Evolutionary conservation across 2,329 filamentous ascomycete genomes (phyloP), one percentile per base, ranked within the genome.

Genomic region (Colletotrichum agaves): DNA sequence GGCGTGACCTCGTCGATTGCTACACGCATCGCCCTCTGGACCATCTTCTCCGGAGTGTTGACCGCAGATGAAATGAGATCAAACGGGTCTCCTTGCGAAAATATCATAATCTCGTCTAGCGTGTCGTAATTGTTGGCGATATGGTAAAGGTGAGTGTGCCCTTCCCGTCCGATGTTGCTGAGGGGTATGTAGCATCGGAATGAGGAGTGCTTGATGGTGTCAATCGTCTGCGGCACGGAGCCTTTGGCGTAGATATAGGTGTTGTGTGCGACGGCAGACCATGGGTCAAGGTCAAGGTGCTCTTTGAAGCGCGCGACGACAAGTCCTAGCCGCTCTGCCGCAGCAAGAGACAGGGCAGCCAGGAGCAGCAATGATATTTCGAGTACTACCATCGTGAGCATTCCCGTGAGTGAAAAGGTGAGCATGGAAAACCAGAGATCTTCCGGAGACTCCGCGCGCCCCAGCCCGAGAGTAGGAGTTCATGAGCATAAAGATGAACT

Each of bases 231-330:
- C 4, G 43, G 56, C 4, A 70, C 52, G n/a, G 21, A 37, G 31
- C 69, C 69, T 23, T 70, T 70, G 17, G 67, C 56, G 55, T 70
- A 70, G 41, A 70, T n/a, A 53, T 69, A 70, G 2, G 67, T 70
- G 23, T 43, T 55, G 3, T 43, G 37, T 1, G 67, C 62, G 43
- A 70, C 37, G 2, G 62, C 39, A 3, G 44, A 41, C 67, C 67
- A 70, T 1, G 62, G 67, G 3, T 70, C 62, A 43, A 70, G 67
- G 3, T 70, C 62, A 43, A 70, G 67, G 5, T 67, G 15, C 41
- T 70, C 69, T 46, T 58, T 67, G 47, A 61, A 70, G 17, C 69
- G 61, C 1, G 69, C 69, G 39, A 63, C 59, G 5, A 70, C 67
- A 37, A 70, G 60, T 35, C 69, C 62, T 1, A 70, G 46, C 11